These are phyloP conservation scores for Oryza meyeriana DNA, from an alignment of 176 grass and related monocot genomes.

Conservation along the genomic window DNA sequence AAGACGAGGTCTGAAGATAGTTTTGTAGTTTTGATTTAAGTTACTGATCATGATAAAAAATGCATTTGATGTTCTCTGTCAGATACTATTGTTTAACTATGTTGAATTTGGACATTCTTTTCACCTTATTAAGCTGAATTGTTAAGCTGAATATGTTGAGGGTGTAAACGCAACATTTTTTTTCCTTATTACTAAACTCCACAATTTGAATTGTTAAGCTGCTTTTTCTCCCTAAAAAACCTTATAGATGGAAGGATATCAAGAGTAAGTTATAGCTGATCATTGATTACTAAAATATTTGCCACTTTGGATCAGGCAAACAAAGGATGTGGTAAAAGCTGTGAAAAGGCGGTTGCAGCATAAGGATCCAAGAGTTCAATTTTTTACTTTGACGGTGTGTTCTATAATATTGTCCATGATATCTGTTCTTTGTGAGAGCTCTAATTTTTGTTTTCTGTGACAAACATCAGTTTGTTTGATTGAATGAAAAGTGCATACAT, in stretches of 20 bases:
- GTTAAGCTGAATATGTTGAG: too few relatives aligned
- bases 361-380: conserved; percentile 85
- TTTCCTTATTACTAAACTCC: background rate
- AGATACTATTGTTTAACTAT: background rate
- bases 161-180: background rate
- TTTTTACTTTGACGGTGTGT: conserved; percentile 76
- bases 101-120: background rate
- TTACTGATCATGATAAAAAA: background rate
- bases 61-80: background rate
- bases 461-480: background rate
- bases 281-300: conserved; percentile 6
- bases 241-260: background rate
- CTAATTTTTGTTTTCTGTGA: background rate
- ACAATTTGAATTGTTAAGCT: background rate
- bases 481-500: background rate
- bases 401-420: background rate
- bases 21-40: background rate
- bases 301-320: conserved; percentile 62
- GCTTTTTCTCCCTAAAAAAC: background rate
- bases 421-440: conserved; percentile 1
- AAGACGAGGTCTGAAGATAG: background rate
- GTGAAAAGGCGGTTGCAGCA: conserved; percentile 82
- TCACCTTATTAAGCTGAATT: too few relatives aligned
- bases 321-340: conserved; percentile 85
- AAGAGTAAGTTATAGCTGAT: background rate